These are phyloP conservation scores for Wickerhamomyces alni DNA, from an alignment of 805 yeast genomes.

Conservation along the genomic window DNA sequence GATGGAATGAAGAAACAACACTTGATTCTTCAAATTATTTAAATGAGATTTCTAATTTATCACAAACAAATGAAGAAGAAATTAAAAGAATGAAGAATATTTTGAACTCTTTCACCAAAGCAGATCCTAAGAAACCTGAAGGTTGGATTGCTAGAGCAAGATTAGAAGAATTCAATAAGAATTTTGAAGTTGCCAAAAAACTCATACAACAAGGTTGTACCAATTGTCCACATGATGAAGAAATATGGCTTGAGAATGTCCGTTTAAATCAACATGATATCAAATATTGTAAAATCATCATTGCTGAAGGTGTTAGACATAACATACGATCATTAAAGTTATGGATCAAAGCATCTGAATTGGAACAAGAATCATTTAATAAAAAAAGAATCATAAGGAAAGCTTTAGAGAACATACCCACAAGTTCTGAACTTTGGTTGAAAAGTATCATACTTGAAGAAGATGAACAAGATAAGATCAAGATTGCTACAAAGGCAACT, in stretches of 20 bases:
- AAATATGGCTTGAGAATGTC: slow-evolving; percentile 78
- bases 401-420: slow-evolving; percentile 64
- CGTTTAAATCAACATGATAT: slow-evolving; percentile 46
- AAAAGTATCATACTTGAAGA: slow-evolving; percentile 55
- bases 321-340: slow-evolving; percentile 52
- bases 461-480: slow-evolving; percentile 39
- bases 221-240: slow-evolving; percentile 58
- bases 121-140: slow-evolving; percentile 67
- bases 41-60: slow-evolving; percentile 26
- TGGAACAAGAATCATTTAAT: slow-evolving; percentile 53
- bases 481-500: slow-evolving; percentile 58
- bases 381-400: slow-evolving; percentile 58
- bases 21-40: slow-evolving; percentile 29
- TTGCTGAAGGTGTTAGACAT: slow-evolving; percentile 57
- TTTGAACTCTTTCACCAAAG: slow-evolving; percentile 59
- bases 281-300: slow-evolving; percentile 47
- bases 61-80: slow-evolving; percentile 38
- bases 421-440: slow-evolving; percentile 60
- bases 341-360: slow-evolving; percentile 67
- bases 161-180: slow-evolving; percentile 61
- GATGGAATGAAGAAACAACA: slow-evolving; percentile 7
- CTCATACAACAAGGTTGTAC: slow-evolving; percentile 72
- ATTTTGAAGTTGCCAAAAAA: slow-evolving; percentile 47
- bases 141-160: slow-evolving; percentile 88
- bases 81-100: slow-evolving; percentile 51